A percentile compares a stretch with the other conserved stretches of the same genome.
phyloP scores from a whole-genome alignment of 2,329 filamentous ascomycete genomes.

The Pleomassaria siparia region DNA sequence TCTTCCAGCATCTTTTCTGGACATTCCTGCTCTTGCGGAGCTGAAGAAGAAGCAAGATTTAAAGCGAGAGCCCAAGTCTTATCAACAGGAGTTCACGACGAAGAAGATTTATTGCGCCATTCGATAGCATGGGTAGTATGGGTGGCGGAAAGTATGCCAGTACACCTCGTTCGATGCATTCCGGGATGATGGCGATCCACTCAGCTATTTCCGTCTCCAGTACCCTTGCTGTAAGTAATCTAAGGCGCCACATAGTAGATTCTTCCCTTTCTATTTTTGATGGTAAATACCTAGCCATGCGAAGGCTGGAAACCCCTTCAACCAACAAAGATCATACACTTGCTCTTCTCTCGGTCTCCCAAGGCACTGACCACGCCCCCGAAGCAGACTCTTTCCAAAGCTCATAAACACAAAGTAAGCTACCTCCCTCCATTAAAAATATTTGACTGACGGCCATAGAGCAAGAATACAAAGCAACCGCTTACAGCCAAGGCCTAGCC shows the following conservation, averaged over 20 bases:
- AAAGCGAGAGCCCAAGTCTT: constrained; percentile 10
- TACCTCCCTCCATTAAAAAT: not conserved
- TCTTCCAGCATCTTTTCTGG: constrained; percentile 30
- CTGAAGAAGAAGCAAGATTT: constrained; percentile 33
- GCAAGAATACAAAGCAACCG: not conserved
- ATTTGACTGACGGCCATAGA: not conserved
- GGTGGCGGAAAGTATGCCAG: constrained; percentile 42
- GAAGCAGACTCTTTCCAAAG: not conserved
- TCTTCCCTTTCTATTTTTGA: no score
- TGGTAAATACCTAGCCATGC: constrained; percentile 10
- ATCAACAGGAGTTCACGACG: constrained; percentile 7
- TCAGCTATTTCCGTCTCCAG: constrained; percentile 51
- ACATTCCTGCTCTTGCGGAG: constrained; percentile 42
- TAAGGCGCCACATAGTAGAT: no score
- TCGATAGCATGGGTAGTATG: constrained; percentile 40
- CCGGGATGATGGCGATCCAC: constrained; percentile 60
- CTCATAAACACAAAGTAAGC: constrained; percentile 5
- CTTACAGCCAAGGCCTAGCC: constrained; percentile 13
- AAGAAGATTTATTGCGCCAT: constrained; percentile 44
- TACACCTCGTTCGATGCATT: constrained; percentile 54
- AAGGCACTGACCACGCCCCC: not conserved
- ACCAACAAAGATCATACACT: not conserved
- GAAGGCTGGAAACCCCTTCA: not conserved
- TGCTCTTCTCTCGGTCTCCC: not conserved
- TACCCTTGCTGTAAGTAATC: constrained; percentile 46